phyloP scores from a whole-genome alignment of 73 alveolate species.

The Paramecium octaurelia region DNA sequence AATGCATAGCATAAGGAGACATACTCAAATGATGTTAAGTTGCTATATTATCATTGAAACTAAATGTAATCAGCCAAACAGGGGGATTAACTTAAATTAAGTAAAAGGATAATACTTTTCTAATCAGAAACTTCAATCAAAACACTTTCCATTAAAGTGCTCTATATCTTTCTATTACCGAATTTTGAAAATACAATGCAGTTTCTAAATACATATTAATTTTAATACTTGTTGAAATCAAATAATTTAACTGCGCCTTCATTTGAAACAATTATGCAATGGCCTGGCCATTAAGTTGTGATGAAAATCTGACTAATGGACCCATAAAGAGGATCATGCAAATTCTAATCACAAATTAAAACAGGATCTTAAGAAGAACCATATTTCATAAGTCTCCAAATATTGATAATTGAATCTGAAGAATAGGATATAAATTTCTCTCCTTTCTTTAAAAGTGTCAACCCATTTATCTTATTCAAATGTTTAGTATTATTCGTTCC shows the following conservation, averaged over 20 bases:
- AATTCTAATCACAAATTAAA: slow-evolving; percentile 15
- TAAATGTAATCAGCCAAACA: slow-evolving; percentile 1
- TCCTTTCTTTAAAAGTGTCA: slow-evolving; percentile 33
- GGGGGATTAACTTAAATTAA: slow-evolving; percentile 35
- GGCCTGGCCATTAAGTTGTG: slow-evolving; percentile 36
- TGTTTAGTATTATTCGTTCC: slow-evolving; percentile 10
- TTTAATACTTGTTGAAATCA: background rate
- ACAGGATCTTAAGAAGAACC: slow-evolving; percentile 40
- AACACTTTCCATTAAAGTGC: slow-evolving; percentile 1
- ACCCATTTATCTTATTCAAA: slow-evolving; percentile 38
- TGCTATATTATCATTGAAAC: slow-evolving; percentile 32
- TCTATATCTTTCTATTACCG: background rate
- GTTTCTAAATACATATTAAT: background rate
- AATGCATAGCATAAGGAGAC: slow-evolving; percentile 47
- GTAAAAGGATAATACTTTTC: background rate
- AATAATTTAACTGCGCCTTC: slow-evolving; percentile 46
- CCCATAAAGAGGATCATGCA: slow-evolving; percentile 31
- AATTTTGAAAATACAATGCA: slow-evolving; percentile 37
- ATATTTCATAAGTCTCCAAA: slow-evolving; percentile 30
- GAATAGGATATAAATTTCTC: slow-evolving; percentile 39
- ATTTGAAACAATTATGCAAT: slow-evolving; percentile 1
- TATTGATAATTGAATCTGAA: slow-evolving; percentile 33
- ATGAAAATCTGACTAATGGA: background rate
- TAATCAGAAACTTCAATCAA: slow-evolving; percentile 36
- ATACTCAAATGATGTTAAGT: slow-evolving; percentile 17